Conservation (phyloP, 179 eudicot species). For the Nepenthes alata region DNA sequence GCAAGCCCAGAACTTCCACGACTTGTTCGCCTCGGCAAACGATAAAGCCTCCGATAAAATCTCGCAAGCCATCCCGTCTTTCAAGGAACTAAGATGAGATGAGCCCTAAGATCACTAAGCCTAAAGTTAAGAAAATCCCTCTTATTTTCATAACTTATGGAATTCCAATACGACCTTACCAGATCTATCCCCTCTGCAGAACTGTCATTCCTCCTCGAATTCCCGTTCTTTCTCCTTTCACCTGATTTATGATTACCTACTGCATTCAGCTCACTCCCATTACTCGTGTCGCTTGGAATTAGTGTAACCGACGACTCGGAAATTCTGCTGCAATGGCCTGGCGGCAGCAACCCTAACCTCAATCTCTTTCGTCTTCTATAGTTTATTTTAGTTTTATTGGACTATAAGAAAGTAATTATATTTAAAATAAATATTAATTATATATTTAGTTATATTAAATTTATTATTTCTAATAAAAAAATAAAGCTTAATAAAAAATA, state of each 20-base stretch:
- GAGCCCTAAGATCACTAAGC: slow-evolving; percentile 48
- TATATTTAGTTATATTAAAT: no score
- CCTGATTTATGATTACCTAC: slow-evolving; percentile 21
- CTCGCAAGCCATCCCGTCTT: slow-evolving; percentile 42
- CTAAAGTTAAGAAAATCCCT: slow-evolving; percentile 44
- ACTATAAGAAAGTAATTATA: no score
- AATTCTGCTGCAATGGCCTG: slow-evolving; percentile 78
- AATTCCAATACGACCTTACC: slow-evolving; percentile 66
- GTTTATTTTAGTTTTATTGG: no score
- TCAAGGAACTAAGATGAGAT: slow-evolving; percentile 39
- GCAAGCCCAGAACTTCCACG: slow-evolving; percentile 84
- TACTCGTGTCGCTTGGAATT: slow-evolving; percentile 10
- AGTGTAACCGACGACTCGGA: slow-evolving; percentile 21
- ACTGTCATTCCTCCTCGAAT: slow-evolving; percentile 29
- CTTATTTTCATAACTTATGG: slow-evolving; percentile 50
- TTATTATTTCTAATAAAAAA: no score
- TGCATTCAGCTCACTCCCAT: slow-evolving; percentile 17
- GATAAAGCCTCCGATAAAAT: slow-evolving; percentile 61
- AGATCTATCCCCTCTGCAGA: slow-evolving; percentile 54
- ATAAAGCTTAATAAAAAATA: no score
- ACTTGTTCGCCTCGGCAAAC: slow-evolving; percentile 40
- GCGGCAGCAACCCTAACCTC: slow-evolving; percentile 97
- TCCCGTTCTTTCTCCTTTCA: slow-evolving; percentile 44
- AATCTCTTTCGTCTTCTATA: slow-evolving; percentile 67
- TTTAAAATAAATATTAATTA: no score